These are phyloP conservation scores for maize (Zea mays) DNA, from an alignment of 176 grass and related monocot species.

Conservation along the genomic window Zm-B73-REFERENCE-NAM-5.0 NC_050096.1:305872001-305872500, in stretches of 20 bases:
- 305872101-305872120: no score
- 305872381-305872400: no score
- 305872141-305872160: background rate
- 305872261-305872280: background rate
- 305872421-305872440: no score
- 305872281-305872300: background rate
- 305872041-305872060: background rate
- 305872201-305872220: background rate
- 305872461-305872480: no score
- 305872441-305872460: no score
- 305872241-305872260: background rate
- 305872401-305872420: no score
- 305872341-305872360: background rate
- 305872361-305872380: background rate
- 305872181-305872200: background rate
- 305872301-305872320: background rate
- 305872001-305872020: constrained; percentile 12
- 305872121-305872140: no score
- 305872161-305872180: background rate
- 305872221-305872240: background rate
- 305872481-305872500: no score
- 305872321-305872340: background rate
- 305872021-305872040: background rate
- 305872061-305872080: background rate
- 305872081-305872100: background rate